These are phyloP conservation scores for Harringtonia aguacate DNA, from an alignment of 2,329 filamentous ascomycete genomes.

Conservation along the genomic window DNA sequence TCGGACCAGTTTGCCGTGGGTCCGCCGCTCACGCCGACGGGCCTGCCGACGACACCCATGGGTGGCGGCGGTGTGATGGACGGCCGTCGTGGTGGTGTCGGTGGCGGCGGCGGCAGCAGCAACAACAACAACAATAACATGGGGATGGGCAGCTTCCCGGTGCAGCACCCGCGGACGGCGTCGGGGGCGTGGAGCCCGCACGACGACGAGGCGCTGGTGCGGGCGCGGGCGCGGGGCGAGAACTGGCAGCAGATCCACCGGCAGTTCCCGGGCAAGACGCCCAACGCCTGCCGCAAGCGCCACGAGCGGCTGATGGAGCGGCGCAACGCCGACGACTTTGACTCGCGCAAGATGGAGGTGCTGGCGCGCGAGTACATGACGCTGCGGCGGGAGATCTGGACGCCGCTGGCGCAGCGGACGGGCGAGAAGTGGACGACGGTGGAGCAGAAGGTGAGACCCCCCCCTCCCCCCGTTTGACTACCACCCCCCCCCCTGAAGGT, in stretches of 20 bases:
- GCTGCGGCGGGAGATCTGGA: conserved; percentile 75
- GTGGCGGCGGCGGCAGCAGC: not conserved
- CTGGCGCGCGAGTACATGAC: conserved; percentile 71
- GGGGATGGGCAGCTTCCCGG: conserved; percentile 15
- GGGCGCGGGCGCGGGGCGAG: conserved; percentile 61
- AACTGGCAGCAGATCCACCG: conserved; percentile 77
- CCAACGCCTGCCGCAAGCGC: conserved; percentile 81
- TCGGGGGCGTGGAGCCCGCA: conserved; percentile 61
- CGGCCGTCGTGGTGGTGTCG: not conserved
- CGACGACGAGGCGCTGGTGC: conserved; percentile 65
- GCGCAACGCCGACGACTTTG: conserved; percentile 66
- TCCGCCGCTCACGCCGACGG: conserved; percentile 2
- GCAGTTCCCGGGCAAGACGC: conserved; percentile 64
- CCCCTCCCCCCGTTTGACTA: too few relatives aligned
- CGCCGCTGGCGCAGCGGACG: conserved; percentile 55
- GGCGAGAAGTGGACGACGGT: conserved; percentile 77
- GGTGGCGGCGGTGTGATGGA: not conserved
- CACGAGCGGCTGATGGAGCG: conserved; percentile 78
- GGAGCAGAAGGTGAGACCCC: conserved; percentile 51
- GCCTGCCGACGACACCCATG: not conserved
- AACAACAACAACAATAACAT: not conserved
- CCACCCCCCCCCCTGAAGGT: conserved; percentile 16
- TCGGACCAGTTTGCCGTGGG: conserved; percentile 22
- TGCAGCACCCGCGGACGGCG: conserved; percentile 39
- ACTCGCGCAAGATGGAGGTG: conserved; percentile 60